Base-by-base conservation (phyloP, 2,329 filamentous ascomycete genomes). In the Neofusicoccum ribis region DNA sequence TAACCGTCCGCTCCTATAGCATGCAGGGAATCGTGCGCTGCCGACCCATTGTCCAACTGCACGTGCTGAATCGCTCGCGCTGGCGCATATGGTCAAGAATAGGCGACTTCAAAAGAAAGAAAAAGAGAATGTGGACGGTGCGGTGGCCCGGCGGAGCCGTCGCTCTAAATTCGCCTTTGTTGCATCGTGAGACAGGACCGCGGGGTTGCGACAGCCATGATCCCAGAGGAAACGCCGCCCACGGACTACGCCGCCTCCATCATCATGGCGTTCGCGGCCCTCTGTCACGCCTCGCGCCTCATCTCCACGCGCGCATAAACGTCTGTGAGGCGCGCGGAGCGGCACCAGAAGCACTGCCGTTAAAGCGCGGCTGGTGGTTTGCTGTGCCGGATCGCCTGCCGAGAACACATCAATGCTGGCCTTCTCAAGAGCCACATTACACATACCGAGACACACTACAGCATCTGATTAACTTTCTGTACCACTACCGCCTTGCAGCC, bases 151-250 rank as follows among this genome's bases (percentile, higher is more conserved):
- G 23, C 56, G 43, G 54, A 36, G 27, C 41, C 41, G 43, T 14
- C 9, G 5, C 11, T 23, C 47, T 47, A 60, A 31, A 60, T 60
- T 47, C 44, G 27, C 43, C 11, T 44, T 31, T 46, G 56, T 60
- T 37, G 56, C 56, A 60, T 60, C 56, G 43, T 60, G 56, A 60
- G 56, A 60, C 56, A 60, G 56, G 56, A 60, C 41, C 43, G 56
- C 54, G 54, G 54, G 54, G 54, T 46, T 59, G 54, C 39, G 41
- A 59, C 56, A 60, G 56, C 56, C 56, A 60, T 60, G 3, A 60
- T 60, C 56, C 56, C 56, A 47, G 56, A 49, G 43, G n/a, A 37
- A 47, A 60, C 31, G 34, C 41, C 9, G 54, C 41, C 54, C 23
- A 36, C 54, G 20, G 39, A 12, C 41, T 43, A 41, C 54, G 54